phyloP scores from a whole-genome alignment of 805 yeast species.

The Middelhovenomyces tepae region DNA sequence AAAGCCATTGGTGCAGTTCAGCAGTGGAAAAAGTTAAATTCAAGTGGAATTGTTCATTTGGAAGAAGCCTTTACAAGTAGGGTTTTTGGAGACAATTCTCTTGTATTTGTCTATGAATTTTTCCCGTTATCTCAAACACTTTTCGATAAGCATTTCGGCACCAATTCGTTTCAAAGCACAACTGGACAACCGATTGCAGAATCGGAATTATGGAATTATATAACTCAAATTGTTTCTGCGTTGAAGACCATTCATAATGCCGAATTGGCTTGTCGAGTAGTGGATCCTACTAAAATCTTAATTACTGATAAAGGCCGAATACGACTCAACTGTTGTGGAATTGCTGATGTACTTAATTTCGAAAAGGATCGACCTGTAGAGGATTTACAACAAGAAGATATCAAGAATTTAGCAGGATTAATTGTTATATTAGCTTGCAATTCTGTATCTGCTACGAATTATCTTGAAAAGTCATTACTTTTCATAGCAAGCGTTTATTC shows the following conservation, averaged over 20 bases:
- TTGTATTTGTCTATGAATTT: slow-evolving; percentile 75
- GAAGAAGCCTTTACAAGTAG: slow-evolving; percentile 81
- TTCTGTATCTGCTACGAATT: slow-evolving; percentile 11
- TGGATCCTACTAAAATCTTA: slow-evolving; percentile 61
- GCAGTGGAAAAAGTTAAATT: slow-evolving; percentile 53
- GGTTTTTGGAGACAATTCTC: slow-evolving; percentile 71
- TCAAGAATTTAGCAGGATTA: slow-evolving; percentile 48
- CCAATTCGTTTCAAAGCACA: slow-evolving; percentile 25
- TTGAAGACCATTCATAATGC: slow-evolving; percentile 54
- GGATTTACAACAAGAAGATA: slow-evolving; percentile 46
- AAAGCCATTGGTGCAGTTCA: slow-evolving; percentile 51
- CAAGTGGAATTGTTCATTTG: slow-evolving; percentile 47
- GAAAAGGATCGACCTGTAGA: slow-evolving; percentile 16
- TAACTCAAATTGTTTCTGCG: slow-evolving; percentile 68
- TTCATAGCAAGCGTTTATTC: slow-evolving; percentile 23
- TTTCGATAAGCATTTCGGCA: slow-evolving; percentile 54
- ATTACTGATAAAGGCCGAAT: slow-evolving; percentile 65
- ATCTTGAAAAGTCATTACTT: slow-evolving; percentile 9
- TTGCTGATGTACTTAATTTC: slow-evolving; percentile 52
- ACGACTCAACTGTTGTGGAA: slow-evolving; percentile 62
- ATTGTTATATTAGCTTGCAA: slow-evolving; percentile 44
- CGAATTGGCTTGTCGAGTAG: slow-evolving; percentile 53
- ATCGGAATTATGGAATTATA: slow-evolving; percentile 62
- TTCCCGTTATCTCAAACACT: slow-evolving; percentile 70
- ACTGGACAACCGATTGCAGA: slow-evolving; percentile 39